Evolutionary conservation across 2,329 filamentous ascomycete species (phyloP).

Genomic region (Colletotrichum sp.): DNA sequence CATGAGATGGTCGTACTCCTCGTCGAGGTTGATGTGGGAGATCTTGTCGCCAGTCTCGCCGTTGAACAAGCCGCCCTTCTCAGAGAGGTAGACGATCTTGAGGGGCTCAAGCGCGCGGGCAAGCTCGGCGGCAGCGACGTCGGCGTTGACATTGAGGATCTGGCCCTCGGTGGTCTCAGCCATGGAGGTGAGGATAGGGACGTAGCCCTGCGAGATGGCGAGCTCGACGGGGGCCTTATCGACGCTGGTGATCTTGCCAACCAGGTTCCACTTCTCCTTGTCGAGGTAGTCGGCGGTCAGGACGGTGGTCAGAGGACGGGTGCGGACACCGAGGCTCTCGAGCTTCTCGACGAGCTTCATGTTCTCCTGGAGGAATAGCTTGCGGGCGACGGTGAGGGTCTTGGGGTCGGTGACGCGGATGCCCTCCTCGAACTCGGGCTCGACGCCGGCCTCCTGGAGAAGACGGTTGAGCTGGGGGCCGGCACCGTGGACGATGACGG

Average conservation of each 20-base stretch:
- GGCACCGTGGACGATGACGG: constrained; percentile 93
- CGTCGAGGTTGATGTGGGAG: constrained; percentile 95
- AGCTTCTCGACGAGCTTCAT: constrained; percentile 88
- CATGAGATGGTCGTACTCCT: constrained; percentile 94
- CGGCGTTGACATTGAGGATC: constrained; percentile 96
- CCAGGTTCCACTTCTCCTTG: constrained; percentile 94
- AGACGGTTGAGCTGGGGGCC: constrained; percentile 94
- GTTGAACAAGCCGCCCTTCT: constrained; percentile 96
- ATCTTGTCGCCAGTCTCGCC: constrained; percentile 95
- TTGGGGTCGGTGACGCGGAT: constrained; percentile 96
- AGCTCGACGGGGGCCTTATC: constrained; percentile 90
- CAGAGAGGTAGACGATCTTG: constrained; percentile 98
- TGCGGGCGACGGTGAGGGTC: constrained; percentile 87
- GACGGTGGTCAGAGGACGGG: constrained; percentile 88
- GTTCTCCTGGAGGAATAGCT: constrained; percentile 95
- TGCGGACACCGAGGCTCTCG: constrained; percentile 87
- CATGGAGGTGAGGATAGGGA: constrained; percentile 95
- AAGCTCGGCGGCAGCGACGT: constrained; percentile 93
- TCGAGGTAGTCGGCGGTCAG: constrained; percentile 95
- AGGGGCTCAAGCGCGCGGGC: constrained; percentile 87
- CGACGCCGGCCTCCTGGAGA: constrained; percentile 87
- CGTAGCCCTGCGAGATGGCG: constrained; percentile 86
- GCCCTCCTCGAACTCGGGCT: constrained; percentile 95
- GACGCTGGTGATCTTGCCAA: constrained; percentile 93
- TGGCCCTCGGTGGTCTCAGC: constrained; percentile 91